phyloP scores from a whole-genome alignment of 176 grass and related monocot genomes.

The Dendrocalamus sinicus region DNA sequence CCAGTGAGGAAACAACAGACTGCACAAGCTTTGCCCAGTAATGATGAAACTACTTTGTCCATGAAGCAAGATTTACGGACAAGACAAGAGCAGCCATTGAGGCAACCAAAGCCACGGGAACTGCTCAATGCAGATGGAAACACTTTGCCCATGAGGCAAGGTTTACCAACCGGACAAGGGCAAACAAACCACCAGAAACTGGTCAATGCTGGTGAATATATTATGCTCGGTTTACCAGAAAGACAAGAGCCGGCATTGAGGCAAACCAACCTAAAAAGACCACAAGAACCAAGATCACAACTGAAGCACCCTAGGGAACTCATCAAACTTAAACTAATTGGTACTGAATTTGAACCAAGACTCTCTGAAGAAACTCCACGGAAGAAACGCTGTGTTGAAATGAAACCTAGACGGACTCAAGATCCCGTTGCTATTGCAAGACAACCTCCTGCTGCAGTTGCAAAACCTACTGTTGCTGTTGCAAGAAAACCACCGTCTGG shows the following conservation, averaged over 20 bases:
- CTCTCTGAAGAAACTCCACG: not conserved
- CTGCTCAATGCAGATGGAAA: not conserved
- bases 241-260: constrained; percentile 30
- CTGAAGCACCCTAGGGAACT: not conserved
- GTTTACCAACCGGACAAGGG: not conserved
- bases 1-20: not conserved
- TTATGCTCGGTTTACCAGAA: not conserved
- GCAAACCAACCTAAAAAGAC: constrained; percentile 28
- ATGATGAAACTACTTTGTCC: not conserved
- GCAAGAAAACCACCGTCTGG: constrained; percentile 7
- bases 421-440: constrained; percentile 14
- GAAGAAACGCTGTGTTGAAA: not conserved
- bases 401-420: not conserved
- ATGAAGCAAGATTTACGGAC: not conserved
- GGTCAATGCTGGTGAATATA: not conserved
- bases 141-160: not conserved
- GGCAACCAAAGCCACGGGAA: not conserved
- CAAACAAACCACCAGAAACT: not conserved
- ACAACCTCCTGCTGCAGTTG: not conserved
- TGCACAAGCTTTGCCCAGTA: not conserved
- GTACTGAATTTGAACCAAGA: not conserved
- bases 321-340: not conserved
- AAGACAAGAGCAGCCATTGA: not conserved
- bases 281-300: not conserved
- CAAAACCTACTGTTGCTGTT: constrained; percentile 10